These are phyloP conservation scores for Botrytis pseudocinerea DNA, from an alignment of 2,329 filamentous ascomycete genomes.

Conservation along the genomic window DNA sequence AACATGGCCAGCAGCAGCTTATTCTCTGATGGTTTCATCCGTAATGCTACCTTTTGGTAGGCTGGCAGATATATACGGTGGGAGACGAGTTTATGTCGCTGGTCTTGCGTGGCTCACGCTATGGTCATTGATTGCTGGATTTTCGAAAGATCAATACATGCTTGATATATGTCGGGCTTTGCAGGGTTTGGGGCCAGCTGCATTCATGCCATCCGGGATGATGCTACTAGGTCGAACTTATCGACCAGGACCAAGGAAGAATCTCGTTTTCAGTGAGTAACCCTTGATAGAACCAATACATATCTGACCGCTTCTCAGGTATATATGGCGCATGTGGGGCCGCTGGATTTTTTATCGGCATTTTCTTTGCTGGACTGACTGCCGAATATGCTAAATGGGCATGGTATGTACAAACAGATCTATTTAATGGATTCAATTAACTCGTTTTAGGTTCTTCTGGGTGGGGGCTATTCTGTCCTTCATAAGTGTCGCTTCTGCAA, in stretches of 20 bases:
- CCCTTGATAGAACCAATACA: neutral
- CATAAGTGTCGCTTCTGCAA: constrained; percentile 49
- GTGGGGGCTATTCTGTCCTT: constrained; percentile 57
- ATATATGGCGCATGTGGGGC: constrained; percentile 23
- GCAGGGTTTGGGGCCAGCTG: constrained; percentile 69
- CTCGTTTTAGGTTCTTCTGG: constrained; percentile 50
- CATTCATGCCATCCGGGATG: constrained; percentile 66
- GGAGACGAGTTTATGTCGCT: constrained; percentile 55
- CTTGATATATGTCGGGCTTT: constrained; percentile 69
- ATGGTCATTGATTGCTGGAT: constrained; percentile 69
- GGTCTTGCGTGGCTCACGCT: constrained; percentile 62
- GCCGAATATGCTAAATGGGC: constrained; percentile 60
- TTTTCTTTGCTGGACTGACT: constrained; percentile 63
- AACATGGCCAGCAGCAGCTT: constrained; percentile 62
- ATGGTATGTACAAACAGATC: constrained; percentile 51
- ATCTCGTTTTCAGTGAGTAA: constrained; percentile 51
- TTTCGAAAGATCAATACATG: constrained; percentile 65
- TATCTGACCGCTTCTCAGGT: constrained; percentile 18
- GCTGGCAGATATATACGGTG: constrained; percentile 60
- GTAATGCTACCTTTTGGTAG: constrained; percentile 63
- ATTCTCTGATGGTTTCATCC: constrained; percentile 53
- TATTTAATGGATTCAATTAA: neutral
- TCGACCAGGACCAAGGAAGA: constrained; percentile 65
- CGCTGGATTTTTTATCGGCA: constrained; percentile 52
- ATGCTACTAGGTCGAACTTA: constrained; percentile 63